These are phyloP conservation scores for Fusarium sp. DNA, from an alignment of 2,329 filamentous ascomycete species.

Conservation along the genomic window DNA sequence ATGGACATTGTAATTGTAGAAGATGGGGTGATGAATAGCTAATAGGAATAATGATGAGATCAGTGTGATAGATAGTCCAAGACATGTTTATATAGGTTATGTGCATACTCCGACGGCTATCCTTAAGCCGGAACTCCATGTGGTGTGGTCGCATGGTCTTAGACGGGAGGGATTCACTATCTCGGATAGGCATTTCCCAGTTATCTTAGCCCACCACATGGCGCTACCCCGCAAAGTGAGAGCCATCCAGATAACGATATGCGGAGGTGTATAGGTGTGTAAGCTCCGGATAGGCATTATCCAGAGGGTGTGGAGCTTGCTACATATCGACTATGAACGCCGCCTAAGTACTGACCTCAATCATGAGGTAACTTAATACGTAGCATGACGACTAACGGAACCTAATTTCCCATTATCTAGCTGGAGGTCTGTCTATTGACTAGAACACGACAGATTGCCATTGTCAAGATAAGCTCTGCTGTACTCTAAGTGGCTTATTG, in stretches of 20 bases:
- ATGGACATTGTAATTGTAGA: background rate
- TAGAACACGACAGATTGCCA: background rate
- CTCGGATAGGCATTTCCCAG: conserved; percentile 6
- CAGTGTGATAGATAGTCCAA: background rate
- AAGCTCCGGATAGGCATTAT: conserved; percentile 1
- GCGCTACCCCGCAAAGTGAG: background rate
- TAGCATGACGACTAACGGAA: background rate
- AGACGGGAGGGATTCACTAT: background rate
- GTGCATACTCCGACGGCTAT: too few species aligned
- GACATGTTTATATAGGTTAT: background rate
- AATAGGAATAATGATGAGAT: background rate
- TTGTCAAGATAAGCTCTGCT: background rate
- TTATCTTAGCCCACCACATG: background rate
- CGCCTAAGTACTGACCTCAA: background rate
- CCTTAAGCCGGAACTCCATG: background rate
- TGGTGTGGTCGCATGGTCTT: background rate
- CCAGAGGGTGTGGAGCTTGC: background rate
- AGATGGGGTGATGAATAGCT: background rate
- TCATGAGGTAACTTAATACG: background rate
- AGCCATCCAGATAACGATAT: background rate
- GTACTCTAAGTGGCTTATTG: background rate
- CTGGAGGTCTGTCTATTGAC: background rate
- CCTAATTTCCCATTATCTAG: fast-evolving
- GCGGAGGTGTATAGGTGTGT: background rate
- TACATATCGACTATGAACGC: background rate